phyloP scores from a whole-genome alignment of 768 basidiomycete species.

The Suillus luteus region DNA sequence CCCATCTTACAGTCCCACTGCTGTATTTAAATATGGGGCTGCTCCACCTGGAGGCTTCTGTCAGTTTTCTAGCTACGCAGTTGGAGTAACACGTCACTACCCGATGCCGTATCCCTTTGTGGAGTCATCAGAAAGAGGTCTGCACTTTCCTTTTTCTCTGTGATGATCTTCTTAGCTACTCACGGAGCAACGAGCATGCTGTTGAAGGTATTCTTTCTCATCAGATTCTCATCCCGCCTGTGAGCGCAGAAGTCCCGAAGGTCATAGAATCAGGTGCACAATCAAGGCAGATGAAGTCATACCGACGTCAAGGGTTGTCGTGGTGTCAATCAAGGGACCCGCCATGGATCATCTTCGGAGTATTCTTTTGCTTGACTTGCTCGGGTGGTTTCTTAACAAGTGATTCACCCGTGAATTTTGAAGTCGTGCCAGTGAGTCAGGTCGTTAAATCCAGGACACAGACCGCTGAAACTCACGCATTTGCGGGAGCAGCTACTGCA shows the following conservation, averaged over 20 bases:
- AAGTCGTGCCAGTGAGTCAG: neutral
- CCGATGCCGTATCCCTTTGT: neutral
- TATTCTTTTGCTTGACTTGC: neutral
- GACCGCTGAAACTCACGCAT: no score
- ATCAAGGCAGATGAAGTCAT: neutral
- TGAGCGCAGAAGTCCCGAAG: neutral
- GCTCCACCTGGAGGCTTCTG: neutral
- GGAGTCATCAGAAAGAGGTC: neutral
- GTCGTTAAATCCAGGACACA: no score
- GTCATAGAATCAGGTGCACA: neutral
- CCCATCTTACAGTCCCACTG: neutral
- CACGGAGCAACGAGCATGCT: neutral
- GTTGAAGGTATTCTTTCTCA: neutral
- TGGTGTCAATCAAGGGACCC: neutral
- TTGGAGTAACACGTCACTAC: neutral
- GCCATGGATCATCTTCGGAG: constrained; percentile 1
- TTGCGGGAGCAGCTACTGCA: no score
- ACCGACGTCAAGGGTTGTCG: neutral
- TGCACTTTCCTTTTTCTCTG: neutral
- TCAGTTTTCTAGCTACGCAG: no score
- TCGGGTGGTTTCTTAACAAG: neutral
- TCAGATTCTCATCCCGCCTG: neutral
- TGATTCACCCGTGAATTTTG: neutral
- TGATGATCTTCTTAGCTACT: neutral
- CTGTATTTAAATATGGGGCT: neutral